Evolutionary conservation across 140 eudicot species (phyloP), one percentile per base, ranked within the genome.

Genomic region (Senecio squalidus): DNA sequence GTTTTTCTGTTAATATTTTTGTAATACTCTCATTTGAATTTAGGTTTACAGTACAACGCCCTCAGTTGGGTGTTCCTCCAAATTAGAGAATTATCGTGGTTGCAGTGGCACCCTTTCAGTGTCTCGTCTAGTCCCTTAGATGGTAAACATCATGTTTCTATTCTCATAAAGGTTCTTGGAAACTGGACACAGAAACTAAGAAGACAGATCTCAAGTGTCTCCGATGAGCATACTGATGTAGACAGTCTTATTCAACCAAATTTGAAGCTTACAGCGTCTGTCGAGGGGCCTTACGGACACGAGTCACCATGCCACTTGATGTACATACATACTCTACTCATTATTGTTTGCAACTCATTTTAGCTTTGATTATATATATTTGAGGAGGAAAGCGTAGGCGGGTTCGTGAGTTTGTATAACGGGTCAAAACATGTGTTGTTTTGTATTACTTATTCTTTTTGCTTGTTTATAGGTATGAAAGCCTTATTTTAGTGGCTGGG

Each of bases 41-140:
- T 60, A 89, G 97, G 67, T 62, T 64, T 89, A 33, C 80, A 33
- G 10, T 89, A 89, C 75, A 89, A 85, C 71, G 87, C 97, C 49
- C 83, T 85, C 21, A 83, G 95, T 44, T 85, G 91, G 85, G 77
- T 80, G 29, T 85, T 82, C 54, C 51, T 89, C 41, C 95, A 82
- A 82, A 62, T 85, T 58, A 88, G 86, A 43, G 89, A 82, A 29
- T 21, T 89, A 48, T 89, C 95, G 13, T 82, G 82, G 87, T 73
- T 89, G 52, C 94, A 89, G 38, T 89, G 97, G 97, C 97, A 89
- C 75, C 97, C 97, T 22, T 89, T 82, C 15, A 89, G 95, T 40
- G 95, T 89, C 27, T 85, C 95, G 17, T 85, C 97, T 9, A 89
- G 95, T 54, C 95, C 97, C 29, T 61, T 85, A n/a, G 86, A 75